Percentiles rank a stretch among this genome's conserved stretches.
Evolutionary conservation across 192 early-diverging fungal genomes (phyloP).

Genomic region (Coemansia sp.): DNA sequence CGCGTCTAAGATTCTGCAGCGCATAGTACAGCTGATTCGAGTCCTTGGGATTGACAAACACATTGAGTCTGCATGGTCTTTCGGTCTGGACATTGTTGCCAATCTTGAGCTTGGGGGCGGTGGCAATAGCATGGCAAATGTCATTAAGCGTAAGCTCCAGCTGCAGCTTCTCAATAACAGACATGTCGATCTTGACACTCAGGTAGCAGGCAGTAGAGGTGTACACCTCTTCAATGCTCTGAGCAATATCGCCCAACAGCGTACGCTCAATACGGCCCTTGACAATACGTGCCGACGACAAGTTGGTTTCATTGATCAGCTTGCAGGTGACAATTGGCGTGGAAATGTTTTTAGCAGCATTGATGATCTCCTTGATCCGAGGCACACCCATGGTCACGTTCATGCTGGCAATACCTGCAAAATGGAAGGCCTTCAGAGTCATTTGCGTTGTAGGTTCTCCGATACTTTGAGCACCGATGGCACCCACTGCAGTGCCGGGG

Average conservation of each 20-base stretch:
- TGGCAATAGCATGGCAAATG: conserved; percentile 76
- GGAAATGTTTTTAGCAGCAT: conserved; percentile 91
- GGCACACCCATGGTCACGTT: conserved; percentile 99
- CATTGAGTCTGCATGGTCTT: conserved; percentile 62
- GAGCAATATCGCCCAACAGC: conserved; percentile 83
- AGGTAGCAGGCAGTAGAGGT: conserved; percentile 71
- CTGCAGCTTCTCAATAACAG: conserved; percentile 80
- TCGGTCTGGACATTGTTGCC: conserved; percentile 65
- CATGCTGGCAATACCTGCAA: conserved; percentile 98
- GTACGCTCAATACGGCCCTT: conserved; percentile 96
- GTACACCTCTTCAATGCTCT: conserved; percentile 91
- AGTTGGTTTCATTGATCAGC: conserved; percentile 64
- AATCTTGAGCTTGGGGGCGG: conserved; percentile 86
- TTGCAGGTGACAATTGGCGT: conserved; percentile 87
- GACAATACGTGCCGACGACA: conserved; percentile 87
- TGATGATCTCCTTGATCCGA: conserved; percentile 99
- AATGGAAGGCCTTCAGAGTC: conserved; percentile 99
- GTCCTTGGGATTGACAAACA: conserved; percentile 64
- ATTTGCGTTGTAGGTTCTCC: conserved; percentile 99
- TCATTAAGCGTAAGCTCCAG: conserved; percentile 79
- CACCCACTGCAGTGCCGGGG: conserved; percentile 94
- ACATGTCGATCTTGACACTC: conserved; percentile 77
- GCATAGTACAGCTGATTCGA: conserved; percentile 62
- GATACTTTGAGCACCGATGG: conserved; percentile 94
- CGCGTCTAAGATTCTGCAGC: conserved; percentile 80